Evolutionary conservation across 371 early-diverging fungal species (phyloP).

Genomic region (Mortierella sp.): DNA sequence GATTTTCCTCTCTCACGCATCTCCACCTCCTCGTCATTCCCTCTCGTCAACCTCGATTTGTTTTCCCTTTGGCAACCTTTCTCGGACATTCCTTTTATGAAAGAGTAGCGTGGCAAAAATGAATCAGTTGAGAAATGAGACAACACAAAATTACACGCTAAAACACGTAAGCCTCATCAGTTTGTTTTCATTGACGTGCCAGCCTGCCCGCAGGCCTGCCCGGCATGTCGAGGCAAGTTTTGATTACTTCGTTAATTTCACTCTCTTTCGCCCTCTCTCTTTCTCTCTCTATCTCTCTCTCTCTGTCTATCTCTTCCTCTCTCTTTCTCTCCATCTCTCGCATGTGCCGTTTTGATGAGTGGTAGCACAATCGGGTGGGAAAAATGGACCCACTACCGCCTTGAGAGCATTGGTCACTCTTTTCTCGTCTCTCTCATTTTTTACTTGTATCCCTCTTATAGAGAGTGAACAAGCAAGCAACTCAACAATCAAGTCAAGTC

Average conservation of each 20-base stretch:
- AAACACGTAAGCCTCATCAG: background rate
- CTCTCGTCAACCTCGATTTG: background rate
- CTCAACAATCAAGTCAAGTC: background rate
- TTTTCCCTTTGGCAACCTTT: background rate
- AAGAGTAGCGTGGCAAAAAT: background rate
- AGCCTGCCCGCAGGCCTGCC: no score
- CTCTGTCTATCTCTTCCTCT: no score
- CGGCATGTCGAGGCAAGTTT: no score
- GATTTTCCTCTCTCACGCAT: background rate
- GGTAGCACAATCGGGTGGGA: conserved; percentile 12
- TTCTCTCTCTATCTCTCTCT: no score
- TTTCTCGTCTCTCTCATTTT: no score
- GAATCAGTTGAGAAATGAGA: background rate
- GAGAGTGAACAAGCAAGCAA: no score
- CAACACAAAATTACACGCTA: background rate
- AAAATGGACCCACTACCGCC: background rate
- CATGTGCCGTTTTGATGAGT: background rate
- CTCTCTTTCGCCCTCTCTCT: no score
- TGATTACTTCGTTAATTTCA: no score
- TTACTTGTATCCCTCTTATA: no score
- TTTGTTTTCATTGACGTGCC: background rate
- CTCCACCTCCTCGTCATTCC: background rate
- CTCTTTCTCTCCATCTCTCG: no score
- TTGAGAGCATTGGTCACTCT: background rate
- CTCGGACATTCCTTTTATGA: background rate